Evolutionary conservation across 306 rosid genomes (phyloP).

Genomic region (Neltuma alba): DNA sequence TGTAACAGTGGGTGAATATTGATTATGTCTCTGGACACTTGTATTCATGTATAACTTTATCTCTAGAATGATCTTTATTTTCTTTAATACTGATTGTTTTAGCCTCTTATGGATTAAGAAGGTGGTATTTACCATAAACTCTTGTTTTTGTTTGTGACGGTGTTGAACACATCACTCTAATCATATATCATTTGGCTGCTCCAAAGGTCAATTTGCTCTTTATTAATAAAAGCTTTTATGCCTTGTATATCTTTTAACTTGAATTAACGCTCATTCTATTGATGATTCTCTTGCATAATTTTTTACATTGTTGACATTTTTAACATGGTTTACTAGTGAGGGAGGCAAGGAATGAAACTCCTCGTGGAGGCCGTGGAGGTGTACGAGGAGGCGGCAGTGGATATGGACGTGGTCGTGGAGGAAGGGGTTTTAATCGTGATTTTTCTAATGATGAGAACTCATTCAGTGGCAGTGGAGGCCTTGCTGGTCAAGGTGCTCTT

Average conservation of each 20-base stretch:
- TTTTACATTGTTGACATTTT: background rate
- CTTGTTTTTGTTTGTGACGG: background rate
- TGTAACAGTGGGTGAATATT: background rate
- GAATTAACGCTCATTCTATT: background rate
- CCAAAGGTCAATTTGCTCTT: background rate
- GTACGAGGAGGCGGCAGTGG: constrained; percentile 61
- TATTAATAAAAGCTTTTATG: background rate
- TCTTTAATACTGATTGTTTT: background rate
- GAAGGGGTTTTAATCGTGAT: constrained; percentile 47
- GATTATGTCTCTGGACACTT: background rate
- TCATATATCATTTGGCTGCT: background rate
- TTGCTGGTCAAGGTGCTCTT: constrained; percentile 52
- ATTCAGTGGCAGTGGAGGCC: constrained; percentile 37
- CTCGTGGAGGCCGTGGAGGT: constrained; percentile 73
- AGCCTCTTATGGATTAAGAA: background rate
- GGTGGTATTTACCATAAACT: background rate
- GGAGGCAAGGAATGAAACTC: constrained; percentile 67
- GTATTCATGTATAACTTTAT: background rate
- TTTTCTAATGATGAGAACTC: constrained; percentile 54
- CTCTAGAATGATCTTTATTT: background rate
- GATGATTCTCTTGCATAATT: background rate
- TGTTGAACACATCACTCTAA: background rate
- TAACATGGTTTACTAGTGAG: constrained; percentile 50
- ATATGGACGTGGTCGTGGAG: constrained; percentile 46
- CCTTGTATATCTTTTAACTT: background rate